A percentile compares a stretch with the other conserved stretches of the same genome.
Conservation (phyloP, 1,139 yeast genomes). For the Chernovozyma sophiae-reginae region DNA sequence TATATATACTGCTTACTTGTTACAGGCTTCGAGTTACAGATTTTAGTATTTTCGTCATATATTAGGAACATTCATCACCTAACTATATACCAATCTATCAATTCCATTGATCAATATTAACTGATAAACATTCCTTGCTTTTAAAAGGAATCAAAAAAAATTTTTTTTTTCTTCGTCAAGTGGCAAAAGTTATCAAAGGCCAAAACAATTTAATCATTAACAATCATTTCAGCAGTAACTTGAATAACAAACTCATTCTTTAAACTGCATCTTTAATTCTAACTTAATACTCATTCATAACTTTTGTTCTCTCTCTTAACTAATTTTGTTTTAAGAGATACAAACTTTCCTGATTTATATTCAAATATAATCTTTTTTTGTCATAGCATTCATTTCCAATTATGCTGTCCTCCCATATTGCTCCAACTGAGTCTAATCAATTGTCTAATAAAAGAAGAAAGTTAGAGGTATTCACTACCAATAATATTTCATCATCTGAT, state of each 20-base stretch:
- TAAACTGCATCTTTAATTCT: too few species aligned
- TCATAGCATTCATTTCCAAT: too few species aligned
- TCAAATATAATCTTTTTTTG: too few species aligned
- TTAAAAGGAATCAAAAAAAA: too few species aligned
- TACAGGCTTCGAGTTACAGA: not conserved
- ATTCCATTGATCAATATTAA: too few species aligned
- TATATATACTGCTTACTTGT: not conserved
- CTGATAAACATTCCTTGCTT: too few species aligned
- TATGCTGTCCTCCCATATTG: not conserved
- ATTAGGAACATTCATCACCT: not conserved
- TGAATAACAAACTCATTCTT: too few species aligned
- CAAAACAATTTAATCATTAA: too few species aligned
- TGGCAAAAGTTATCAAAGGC: not conserved
- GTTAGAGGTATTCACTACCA: not conserved
- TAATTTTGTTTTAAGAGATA: not conserved
- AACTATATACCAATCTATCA: too few species aligned
- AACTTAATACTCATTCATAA: too few species aligned
- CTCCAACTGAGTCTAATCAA: not conserved
- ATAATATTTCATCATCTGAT: conserved; percentile 12
- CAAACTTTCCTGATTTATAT: not conserved
- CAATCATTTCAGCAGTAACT: too few species aligned
- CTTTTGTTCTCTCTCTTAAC: too few species aligned
- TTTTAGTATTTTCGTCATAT: not conserved
- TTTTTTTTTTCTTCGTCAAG: not conserved
- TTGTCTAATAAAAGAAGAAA: not conserved